Base-by-base conservation (phyloP, 768 basidiomycete genomes). In the Tulasnella sp. region DNA sequence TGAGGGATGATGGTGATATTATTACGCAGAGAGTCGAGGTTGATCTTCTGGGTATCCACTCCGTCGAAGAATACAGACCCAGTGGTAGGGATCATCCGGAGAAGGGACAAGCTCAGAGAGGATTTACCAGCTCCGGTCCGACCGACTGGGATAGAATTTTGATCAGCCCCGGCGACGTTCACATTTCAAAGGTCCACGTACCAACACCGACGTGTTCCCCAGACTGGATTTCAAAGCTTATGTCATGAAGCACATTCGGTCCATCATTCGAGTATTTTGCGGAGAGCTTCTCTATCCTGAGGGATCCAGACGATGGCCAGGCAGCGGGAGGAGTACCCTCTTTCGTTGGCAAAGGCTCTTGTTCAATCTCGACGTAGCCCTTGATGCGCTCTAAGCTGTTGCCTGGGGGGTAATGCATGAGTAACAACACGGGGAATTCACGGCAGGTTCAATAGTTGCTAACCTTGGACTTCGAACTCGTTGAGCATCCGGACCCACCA, bases 1-100 rank as follows among this genome's bases (percentile, higher is more conserved):
- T 89, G 89, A 3, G 89, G 89, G 52, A 90, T 90, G 78, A 90
- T 88, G 2, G 89, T 90, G 75, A 91, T 86, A 75, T 85, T 87
- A 1, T 86, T 84, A 58, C 90, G 83, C 67, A 91, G 82, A 8
- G 83, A 85, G 78, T 90, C 86, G 15, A 91, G 82, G 78, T 89
- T 89, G n/a, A 90, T 80, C 0, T 82, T 81, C 52, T 83, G 81
- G 0, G 86, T 89, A 29, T 83, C 82, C 36, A 87, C 78, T 11
- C 87, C 88, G 78, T 91, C 90, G 74, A 88, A 89, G 77, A 83
- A 84, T 34, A 90, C 86, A 17, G 81, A 83, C 0, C 90, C 90
- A 54, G 87, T 86, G 0, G 88, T 89, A 39, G 85, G 83, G 40
- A 91, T 88, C 80, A 88, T 86, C 0, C 89, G 84, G 67, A 91